Evolutionary conservation across 257 asterid genomes (phyloP), one percentile per base, ranked within the genome.

Genomic region (Marsdenia floribunda): DNA sequence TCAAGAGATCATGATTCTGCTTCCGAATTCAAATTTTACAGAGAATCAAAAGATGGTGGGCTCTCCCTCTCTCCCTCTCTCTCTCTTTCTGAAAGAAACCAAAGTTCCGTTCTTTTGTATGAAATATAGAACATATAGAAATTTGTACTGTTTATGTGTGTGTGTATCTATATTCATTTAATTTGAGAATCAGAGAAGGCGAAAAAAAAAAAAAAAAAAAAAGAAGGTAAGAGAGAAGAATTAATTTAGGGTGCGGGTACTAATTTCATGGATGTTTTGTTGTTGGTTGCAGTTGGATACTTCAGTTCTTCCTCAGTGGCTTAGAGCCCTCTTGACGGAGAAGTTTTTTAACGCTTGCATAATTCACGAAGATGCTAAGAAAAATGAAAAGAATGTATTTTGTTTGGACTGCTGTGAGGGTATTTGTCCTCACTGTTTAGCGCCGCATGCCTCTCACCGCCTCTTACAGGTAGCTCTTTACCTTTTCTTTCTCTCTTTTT

Each of bases 371-470:
- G 87, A 82, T 38, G 82, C 74, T 0, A 87, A 77, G 86, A 93
- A 88, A 77, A 93, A 91, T 21, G 98, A 91, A 8, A 91, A 89
- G 74, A 93, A 90, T 16, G 68, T 83, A 14, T 90, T 88, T 66
- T 93, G 98, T 44, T 76, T 91, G 87, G 93, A 89, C 78, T 91
- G 98, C 70, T 86, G 88, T 59, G 87, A 83, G 19, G 87, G 90
- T 5, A 78, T 91, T 68, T 93, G 97, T 83, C 90, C 89, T 50
- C 89, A 85, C 54, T 91, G 98, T 78, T 70, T 86, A 9, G 0
- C 60, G 15, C 47, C 54, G 64, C 98, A 91, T 40, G 76, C 74
- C 72, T 86, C 91, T 70, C 98, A 93, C 75, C 88, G 92, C 60
- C 91, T 88, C 58, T 73, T 93, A 26, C 93, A 91, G 96, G 96